These are phyloP conservation scores for Ceratobasidium theobromae DNA, from an alignment of 1,284 basidiomycete species.

Conservation along the genomic window DNA sequence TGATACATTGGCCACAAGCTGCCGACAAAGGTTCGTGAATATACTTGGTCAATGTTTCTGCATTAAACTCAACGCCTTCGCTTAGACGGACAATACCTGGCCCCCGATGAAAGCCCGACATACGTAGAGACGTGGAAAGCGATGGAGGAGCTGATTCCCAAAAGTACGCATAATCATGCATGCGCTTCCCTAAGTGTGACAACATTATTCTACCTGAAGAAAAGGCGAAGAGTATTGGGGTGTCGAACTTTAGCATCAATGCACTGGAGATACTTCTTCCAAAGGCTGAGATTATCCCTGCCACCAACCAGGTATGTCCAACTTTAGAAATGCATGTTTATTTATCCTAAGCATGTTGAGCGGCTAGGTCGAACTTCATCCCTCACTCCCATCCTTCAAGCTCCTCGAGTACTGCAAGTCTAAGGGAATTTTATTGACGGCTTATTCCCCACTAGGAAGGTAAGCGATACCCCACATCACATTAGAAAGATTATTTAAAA, in stretches of 20 bases:
- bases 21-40: constrained; percentile 6
- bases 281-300: constrained; percentile 59
- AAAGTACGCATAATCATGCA: constrained; percentile 36
- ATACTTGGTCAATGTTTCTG: not conserved
- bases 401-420: constrained; percentile 67
- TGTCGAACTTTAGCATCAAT: constrained; percentile 48
- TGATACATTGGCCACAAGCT: constrained; percentile 49
- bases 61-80: constrained; percentile 32
- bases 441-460: constrained; percentile 81
- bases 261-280: constrained; percentile 43
- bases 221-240: constrained; percentile 48
- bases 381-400: constrained; percentile 69
- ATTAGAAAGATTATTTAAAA: not conserved
- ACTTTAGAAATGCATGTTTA: not conserved
- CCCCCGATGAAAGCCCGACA: constrained; percentile 56
- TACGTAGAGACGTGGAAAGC: constrained; percentile 55
- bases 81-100: constrained; percentile 39
- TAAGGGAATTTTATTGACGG: constrained; percentile 77
- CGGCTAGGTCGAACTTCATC: constrained; percentile 70
- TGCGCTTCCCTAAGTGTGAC: not conserved
- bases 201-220: constrained; percentile 41
- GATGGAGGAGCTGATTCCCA: constrained; percentile 48
- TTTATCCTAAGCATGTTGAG: not conserved
- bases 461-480: constrained; percentile 52
- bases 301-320: constrained; percentile 69